Evolutionary conservation across 2,329 filamentous ascomycete species (phyloP), one percentile per base, ranked within the genome.

Genomic region (Lasiodiplodia sp.): DNA sequence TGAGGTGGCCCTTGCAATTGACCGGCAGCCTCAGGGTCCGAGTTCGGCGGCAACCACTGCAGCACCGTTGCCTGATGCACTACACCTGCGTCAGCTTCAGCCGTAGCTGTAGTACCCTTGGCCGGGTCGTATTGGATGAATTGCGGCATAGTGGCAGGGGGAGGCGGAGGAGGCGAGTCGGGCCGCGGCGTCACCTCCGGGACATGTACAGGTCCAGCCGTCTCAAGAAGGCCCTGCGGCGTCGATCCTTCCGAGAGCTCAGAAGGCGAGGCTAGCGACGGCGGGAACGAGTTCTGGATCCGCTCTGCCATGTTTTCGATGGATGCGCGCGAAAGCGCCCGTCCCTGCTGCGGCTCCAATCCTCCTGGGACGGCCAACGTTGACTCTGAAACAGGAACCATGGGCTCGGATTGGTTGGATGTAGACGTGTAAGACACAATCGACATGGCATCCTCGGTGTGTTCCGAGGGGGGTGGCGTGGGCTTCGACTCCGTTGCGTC

Each of bases 81-180:
- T 28, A 18, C 51, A 16, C 23, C 28, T 40, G 51, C 69, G n/a
- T 47, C 49, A 38, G 55, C 11, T 6, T 28, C 58, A 38, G 47
- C 28, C 23, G 58, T 53, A 12, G 52, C 23, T 23, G 23, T 51
- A 21, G 40, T 37, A n/a, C 76, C 1, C 72, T 73, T 28, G 73
- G 72, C 4, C 70, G 63, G 18, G 68, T 77, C 47, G 67, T 77
- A 77, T 37, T 79, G 76, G 12, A 79, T 73, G 66, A 80, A 80
- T 8, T 78, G 71, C 16, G 77, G 72, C 1, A 78, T 75, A 4
- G 57, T 71, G 1, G 75, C 67, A 18, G 79, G 78, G 1, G 79
- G 77, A 16, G 79, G 79, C 18, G 70, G 70, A 12, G 71, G 70
- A 21, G 79, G 79, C 2, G 79, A 80, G 51, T 81, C 78, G 12